Evolutionary conservation across 1,139 yeast genomes (phyloP).

Genomic region (Candida dubliniensis): DNA sequence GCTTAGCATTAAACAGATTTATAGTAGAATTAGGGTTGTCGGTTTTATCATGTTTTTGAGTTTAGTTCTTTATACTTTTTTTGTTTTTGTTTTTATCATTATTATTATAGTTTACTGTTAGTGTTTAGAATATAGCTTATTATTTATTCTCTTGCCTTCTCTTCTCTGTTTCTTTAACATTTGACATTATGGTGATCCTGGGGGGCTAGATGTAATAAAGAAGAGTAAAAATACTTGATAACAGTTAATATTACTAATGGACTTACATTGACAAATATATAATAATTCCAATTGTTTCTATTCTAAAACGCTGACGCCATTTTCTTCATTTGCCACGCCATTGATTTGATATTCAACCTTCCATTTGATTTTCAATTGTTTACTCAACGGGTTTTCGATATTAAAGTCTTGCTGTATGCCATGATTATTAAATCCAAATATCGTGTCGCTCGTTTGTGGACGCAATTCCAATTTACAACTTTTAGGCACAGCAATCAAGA

Average conservation of each 20-base stretch:
- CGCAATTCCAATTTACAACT: slow-evolving; percentile 61
- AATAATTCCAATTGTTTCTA: neutral
- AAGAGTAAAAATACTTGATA: no score
- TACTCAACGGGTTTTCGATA: slow-evolving; percentile 53
- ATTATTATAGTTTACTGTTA: slow-evolving; percentile 1
- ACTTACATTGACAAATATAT: no score
- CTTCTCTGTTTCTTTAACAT: no score
- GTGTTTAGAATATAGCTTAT: slow-evolving; percentile 3
- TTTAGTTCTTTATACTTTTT: neutral
- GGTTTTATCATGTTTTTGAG: neutral
- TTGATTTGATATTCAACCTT: slow-evolving; percentile 59
- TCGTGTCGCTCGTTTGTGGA: slow-evolving; percentile 63
- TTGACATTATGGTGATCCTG: no score
- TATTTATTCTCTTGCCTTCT: neutral
- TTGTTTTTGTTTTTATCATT: no score
- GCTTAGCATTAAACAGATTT: neutral
- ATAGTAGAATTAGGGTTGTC: neutral
- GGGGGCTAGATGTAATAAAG: no score
- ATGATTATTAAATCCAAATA: slow-evolving; percentile 51
- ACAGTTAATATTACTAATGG: no score
- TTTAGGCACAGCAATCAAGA: slow-evolving; percentile 84
- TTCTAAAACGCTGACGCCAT: slow-evolving; percentile 49
- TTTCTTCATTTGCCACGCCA: slow-evolving; percentile 51
- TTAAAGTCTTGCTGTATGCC: slow-evolving; percentile 61
- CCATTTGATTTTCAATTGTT: slow-evolving; percentile 76